A percentile compares a stretch with the other conserved stretches of the same genome.
Conservation (phyloP, 805 yeast species). For the Wickerhamiella brachini region DNA sequence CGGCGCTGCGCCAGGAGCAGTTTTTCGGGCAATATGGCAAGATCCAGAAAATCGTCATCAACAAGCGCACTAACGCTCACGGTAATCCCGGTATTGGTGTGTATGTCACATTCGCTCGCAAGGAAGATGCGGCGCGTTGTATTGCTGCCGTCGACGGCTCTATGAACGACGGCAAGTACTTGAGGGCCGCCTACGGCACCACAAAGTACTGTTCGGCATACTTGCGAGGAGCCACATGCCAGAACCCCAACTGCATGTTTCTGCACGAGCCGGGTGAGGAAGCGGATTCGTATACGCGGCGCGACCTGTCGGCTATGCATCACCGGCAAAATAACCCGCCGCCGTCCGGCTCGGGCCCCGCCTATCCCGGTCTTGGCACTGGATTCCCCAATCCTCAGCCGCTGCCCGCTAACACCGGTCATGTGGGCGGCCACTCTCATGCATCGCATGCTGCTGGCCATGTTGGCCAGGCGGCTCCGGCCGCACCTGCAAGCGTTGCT, state of each 20-base stretch:
- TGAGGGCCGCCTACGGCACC: conserved; percentile 95
- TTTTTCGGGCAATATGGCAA: conserved; percentile 98
- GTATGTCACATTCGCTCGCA: conserved; percentile 81
- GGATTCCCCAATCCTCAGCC: not conserved
- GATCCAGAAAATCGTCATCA: conserved; percentile 84
- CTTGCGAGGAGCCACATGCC: conserved; percentile 88
- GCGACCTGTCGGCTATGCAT: conserved; percentile 63
- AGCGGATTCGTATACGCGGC: conserved; percentile 90
- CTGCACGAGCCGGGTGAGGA: conserved; percentile 99
- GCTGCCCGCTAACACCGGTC: conserved; percentile 16
- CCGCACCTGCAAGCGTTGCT: not conserved
- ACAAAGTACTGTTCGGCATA: conserved; percentile 97
- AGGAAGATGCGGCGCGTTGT: conserved; percentile 92
- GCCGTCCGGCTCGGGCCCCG: not conserved
- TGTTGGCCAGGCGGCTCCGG: not conserved
- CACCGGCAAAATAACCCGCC: conserved; percentile 23
- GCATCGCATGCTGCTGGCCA: too few species aligned
- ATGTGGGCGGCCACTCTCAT: not conserved
- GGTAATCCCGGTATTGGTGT: conserved; percentile 78
- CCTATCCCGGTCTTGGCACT: conserved; percentile 9
- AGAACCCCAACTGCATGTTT: conserved; percentile 97
- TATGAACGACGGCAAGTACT: conserved; percentile 74
- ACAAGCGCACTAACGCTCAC: conserved; percentile 48
- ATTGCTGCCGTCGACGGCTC: conserved; percentile 88
- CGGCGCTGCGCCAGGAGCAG: conserved; percentile 72